Evolutionary conservation across 345 rosid genomes (phyloP), one percentile per base, ranked within the genome.

Genomic region (Aegle marmelos): DNA sequence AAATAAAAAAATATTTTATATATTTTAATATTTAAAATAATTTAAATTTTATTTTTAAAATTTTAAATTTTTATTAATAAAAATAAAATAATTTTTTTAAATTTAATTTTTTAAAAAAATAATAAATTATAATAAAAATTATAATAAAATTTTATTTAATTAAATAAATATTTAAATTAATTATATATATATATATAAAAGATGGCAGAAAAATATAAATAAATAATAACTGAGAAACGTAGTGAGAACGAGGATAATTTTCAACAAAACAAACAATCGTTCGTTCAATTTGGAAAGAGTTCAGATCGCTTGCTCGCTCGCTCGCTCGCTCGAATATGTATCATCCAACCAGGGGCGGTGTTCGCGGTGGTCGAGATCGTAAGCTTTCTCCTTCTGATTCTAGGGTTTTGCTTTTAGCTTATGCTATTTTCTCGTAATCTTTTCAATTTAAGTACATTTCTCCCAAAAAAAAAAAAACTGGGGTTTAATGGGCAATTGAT

Each of bases 301-400:
- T n/a, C 34, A 25, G 31, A 34, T 69, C 58, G 9, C n/a, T n/a
- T n/a, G n/a, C n/a, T n/a, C n/a, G n/a, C n/a, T n/a, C n/a, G 74
- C 4, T 41, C 34, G 31, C 28, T 69, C 58, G 16, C 25, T 13
- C n/a, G 25, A 54, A 28, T n/a, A 96, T 96, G 99, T 96, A 93
- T 88, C 97, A 95, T 88, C 99, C 99, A 13, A 89, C 95, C 48
- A 91, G 99, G 75, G 99, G 99, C 34, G 99, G 99, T 75, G 99
- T 96, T 82, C 99, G 99, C 33, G 98, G 99, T 72, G 99, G 99
- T 82, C 90, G 98, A 75, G 99, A 95, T 83, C 99, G 98, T 95
- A 89, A 86, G 88, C 68, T 59, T 74, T 79, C 37, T 77, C 19
- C 58, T 57, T 50, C 41, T 13, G 70, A 25, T 63, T 45, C 22